Evolutionary conservation across 2,329 filamentous ascomycete genomes (phyloP), one percentile per base, ranked within the genome.

Genomic region (Neonectria hederae): DNA sequence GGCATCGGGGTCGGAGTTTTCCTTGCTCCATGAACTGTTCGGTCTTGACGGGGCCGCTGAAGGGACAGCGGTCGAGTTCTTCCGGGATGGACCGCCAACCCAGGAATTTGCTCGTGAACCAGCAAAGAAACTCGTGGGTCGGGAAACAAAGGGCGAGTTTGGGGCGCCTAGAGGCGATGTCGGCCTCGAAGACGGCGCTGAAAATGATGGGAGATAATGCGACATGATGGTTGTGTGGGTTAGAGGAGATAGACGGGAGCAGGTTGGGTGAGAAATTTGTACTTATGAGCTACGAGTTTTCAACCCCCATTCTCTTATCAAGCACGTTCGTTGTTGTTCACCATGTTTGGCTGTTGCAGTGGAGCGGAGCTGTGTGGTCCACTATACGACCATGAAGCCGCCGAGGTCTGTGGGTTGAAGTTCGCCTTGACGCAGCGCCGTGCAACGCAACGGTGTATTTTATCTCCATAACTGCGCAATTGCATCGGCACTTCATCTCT

Each of bases 381-480:
- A 70, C 68, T 66, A 68, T 70, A 70, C 8, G 48, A 62, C 68
- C 68, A 70, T 56, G 65, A 68, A 70, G 68, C 57, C 68, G 68
- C 68, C 68, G 68, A 70, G 54, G 38, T 57, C 54, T 53, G 66
- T 65, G 67, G 57, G 45, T 55, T 48, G 49, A 30, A 49, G 26
- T 30, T 49, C n/a, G 46, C 26, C 26, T 49, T n/a, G 2, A 21
- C 46, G 10, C n/a, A 30, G 24, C 5, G 7, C 17, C 5, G 26
- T 11, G 17, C 42, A 8, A 49, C 26, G 17, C 46, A 13, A 13
- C 22, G 17, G n/a, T 21, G 9, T 30, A 11, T 21, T 13, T 6
- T 49, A n/a, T n/a, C n/a, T n/a, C n/a, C n/a, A n/a, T n/a, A n/a
- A n/a, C 17, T 49, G 2, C 9, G 6, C 4, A 17, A 21, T 28